phyloP scores from a whole-genome alignment of 2,329 filamentous ascomycete species.

The Diaporthe caulivora region DNA sequence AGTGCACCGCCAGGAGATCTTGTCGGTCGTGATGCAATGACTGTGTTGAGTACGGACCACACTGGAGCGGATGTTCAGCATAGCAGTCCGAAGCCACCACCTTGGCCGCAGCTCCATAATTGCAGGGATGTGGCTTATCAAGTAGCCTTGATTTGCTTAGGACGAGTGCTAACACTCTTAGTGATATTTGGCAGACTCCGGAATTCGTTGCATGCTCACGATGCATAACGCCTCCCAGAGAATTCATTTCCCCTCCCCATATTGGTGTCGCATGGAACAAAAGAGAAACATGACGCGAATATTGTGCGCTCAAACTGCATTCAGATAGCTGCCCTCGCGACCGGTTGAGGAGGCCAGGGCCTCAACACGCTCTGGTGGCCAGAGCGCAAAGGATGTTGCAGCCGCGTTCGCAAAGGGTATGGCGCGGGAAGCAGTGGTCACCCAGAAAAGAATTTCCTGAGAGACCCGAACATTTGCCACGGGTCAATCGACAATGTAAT shows the following conservation, averaged over 20 bases:
- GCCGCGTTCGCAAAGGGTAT: conserved; percentile 22
- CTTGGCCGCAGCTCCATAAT: background rate
- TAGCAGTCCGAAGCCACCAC: conserved; percentile 29
- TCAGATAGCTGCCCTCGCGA: background rate
- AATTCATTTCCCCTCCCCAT: background rate
- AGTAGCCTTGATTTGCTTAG: conserved; percentile 1
- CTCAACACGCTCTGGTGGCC: conserved; percentile 18
- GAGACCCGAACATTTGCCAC: conserved; percentile 4
- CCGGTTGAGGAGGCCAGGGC: conserved; percentile 4
- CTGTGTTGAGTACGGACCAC: conserved; percentile 25
- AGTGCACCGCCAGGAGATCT: conserved; percentile 15
- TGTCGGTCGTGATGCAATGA: background rate
- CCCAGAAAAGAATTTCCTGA: background rate
- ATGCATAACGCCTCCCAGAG: conserved; percentile 5
- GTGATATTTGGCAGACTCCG: conserved; percentile 10
- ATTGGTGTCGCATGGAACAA: background rate
- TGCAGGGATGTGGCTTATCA: conserved; percentile 34
- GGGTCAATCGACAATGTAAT: conserved; percentile 7
- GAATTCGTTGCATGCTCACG: conserved; percentile 7
- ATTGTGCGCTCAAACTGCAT: background rate
- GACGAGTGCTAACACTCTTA: conserved; percentile 17
- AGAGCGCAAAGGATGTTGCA: conserved; percentile 29
- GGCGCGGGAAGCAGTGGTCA: conserved; percentile 1
- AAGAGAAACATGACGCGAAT: background rate
- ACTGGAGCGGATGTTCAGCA: conserved; percentile 27